Percentiles rank a stretch among this genome's conserved stretches.
phyloP scores from a whole-genome alignment of 257 asterid species.

The Paulownia fortunei region DNA sequence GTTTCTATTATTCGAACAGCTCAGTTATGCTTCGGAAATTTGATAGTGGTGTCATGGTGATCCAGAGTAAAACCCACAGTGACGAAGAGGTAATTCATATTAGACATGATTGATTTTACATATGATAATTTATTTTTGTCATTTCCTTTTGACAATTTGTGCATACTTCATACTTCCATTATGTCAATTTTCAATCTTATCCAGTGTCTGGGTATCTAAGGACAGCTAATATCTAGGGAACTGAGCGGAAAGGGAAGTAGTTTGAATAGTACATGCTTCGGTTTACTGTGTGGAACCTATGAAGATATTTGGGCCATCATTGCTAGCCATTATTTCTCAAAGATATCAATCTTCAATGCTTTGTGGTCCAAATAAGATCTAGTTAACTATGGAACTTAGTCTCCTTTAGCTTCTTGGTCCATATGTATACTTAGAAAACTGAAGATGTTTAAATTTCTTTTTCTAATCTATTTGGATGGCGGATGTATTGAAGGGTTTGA shows the following conservation, averaged over 20 bases:
- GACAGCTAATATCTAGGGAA: not conserved
- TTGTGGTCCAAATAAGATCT: not conserved
- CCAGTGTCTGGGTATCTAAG: not conserved
- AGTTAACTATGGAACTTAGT: not conserved
- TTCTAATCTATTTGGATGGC: not conserved
- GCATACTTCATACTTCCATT: conserved; percentile 5
- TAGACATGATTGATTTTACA: not conserved
- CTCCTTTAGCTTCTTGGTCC: not conserved
- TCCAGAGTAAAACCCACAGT: conserved; percentile 87
- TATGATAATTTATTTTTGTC: not conserved
- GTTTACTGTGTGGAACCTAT: not conserved
- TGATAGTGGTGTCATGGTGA: conserved; percentile 97
- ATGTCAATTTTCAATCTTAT: not conserved
- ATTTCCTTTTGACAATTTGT: conserved; percentile 16
- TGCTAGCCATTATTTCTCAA: not conserved
- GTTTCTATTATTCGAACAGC: conserved; percentile 45
- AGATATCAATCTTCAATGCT: not conserved
- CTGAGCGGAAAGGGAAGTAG: conserved; percentile 6
- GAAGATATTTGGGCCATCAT: not conserved
- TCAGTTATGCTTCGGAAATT: conserved; percentile 92
- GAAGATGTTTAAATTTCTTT: not conserved
- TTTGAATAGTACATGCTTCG: not conserved
- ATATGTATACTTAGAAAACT: not conserved
- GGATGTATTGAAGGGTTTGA: not conserved
- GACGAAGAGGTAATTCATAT: conserved; percentile 77